Evolutionary conservation across 345 rosid species (phyloP), one percentile per base, ranked within the genome.

Genomic region (Euphorbia lathyris): DNA sequence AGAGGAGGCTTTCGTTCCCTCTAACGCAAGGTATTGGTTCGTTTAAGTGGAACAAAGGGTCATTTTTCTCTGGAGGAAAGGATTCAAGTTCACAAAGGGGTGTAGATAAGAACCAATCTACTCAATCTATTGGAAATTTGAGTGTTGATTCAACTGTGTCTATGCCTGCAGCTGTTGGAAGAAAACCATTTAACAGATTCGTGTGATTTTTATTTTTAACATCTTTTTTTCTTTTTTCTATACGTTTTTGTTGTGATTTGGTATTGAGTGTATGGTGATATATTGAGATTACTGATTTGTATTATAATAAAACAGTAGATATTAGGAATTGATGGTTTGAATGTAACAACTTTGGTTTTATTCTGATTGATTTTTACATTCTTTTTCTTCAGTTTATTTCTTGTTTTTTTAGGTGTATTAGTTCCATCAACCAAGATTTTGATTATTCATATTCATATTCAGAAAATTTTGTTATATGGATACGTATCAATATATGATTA

Each of bases 181-280:
- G 90, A 78, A 90, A 78, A 78, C 80, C 93, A 56, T 95, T 95
- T 91, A 95, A 92, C 90, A 77, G 97, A 87, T 95, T 87, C 79
- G 99, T 86, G 85, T 94, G 96, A 94, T 77, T 75, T 76, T 23
- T 48, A 40, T 43, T 55, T 67, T 50, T 51, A 27, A 57, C 62
- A 26, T 68, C 36, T 72, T 66, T 57, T 63, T 53, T 65, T 70
- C 19, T 55, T 53, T 34, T 7, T 58, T 58, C 36, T n/a, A 58
- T 69, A 42, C 38, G 13, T 45, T 69, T 27, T 79, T 67, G 82
- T 50, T 76, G 72, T 79, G 56, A 67, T 79, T 74, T 84, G n/a
- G 87, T 72, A 86, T 12, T 72, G 86, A 66, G 80, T 83, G 82
- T 77, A 66, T 76, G 80, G 80, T 83, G 78, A 74, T 53, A 67